phyloP scores from a whole-genome alignment of 139 green algal species.

The Chlamydomonas schloesseri region DNA sequence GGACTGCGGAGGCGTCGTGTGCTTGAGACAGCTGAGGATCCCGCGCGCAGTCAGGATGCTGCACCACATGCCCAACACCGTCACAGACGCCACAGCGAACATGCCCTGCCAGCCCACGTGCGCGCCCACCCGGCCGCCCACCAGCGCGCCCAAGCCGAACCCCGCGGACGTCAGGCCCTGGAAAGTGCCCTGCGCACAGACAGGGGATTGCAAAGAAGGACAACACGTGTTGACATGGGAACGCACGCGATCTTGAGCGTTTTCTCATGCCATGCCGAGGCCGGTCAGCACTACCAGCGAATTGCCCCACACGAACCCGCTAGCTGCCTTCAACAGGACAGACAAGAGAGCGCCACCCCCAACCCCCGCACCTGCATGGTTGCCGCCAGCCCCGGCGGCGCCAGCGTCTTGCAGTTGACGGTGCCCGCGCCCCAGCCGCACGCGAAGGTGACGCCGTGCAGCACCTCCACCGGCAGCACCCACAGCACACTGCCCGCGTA shows the following conservation, averaged over 20 bases:
- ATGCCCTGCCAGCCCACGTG: constrained; percentile 54
- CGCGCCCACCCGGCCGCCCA: constrained; percentile 48
- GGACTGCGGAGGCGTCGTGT: no score
- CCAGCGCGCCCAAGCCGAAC: constrained; percentile 52
- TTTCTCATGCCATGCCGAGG: no score
- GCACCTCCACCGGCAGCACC: constrained; percentile 67
- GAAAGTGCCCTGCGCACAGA: constrained; percentile 26
- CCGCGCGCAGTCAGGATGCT: not conserved
- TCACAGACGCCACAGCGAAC: constrained; percentile 39
- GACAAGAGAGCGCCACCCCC: not conserved
- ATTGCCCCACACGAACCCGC: no score
- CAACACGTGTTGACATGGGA: no score
- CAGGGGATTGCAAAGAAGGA: no score
- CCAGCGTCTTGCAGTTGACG: constrained; percentile 58
- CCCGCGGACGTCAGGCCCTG: constrained; percentile 58
- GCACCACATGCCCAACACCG: constrained; percentile 38
- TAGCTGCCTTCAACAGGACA: not conserved
- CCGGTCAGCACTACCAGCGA: no score
- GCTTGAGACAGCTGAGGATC: not conserved
- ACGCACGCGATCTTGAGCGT: no score
- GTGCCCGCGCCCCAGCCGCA: constrained; percentile 62
- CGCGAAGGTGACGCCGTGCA: constrained; percentile 70
- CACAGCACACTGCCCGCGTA: constrained; percentile 41
- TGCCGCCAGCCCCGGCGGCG: constrained; percentile 50
- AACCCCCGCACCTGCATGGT: constrained; percentile 49